Base-by-base conservation (phyloP, 129 eudicot genomes). In the Pseudognaphalium luteoalbum region DNA sequence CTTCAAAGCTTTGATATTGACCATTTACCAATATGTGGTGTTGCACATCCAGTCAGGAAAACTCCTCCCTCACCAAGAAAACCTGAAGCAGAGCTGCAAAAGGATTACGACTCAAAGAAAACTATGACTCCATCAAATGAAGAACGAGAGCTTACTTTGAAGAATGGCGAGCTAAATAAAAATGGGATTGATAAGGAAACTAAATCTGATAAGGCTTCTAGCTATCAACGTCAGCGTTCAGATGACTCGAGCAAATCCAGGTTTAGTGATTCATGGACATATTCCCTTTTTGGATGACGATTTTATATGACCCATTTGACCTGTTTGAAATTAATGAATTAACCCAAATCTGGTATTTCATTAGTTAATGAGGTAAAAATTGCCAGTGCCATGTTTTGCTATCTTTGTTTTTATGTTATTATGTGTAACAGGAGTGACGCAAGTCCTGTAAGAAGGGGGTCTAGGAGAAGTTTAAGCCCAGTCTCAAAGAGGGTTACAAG, bases 171-270 rank as follows among this genome's bases (percentile, higher is more conserved):
- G 51, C 71, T 66, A 8, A 20, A 17, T 8, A 85, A 76, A 69
- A 90, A 77, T 81, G 91, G 85, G 28, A 30, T 77, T 44, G 81
- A 21, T 29, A 44, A 29, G 76, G 89, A 86, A 64, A 17, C 22
- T 42, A 78, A 84, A 79, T 71, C 81, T 57, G 83, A 76, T 19
- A 81, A 76, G 81, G 73, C 81, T 68, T 76, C 76, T 28, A 70
- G 69, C 70, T 41, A 82, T 34, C 72, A 50, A 35, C 73, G 7
- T 51, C 82, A 59, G 5, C 60, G 71, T 72, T 77, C 88, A 37
- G 80, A 82, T 61, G 75, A 73, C 37, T 66, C 81, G 3, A 81
- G 66, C 76, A 89, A 80, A 83, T 87, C 93, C 84, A 94, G 99
- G 99, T 94, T 72, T 60, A 30, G 25, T 35, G 14, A 30, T 34